phyloP scores from a whole-genome alignment of 2,329 filamentous ascomycete species.

The Westerdykella sp. region DNA sequence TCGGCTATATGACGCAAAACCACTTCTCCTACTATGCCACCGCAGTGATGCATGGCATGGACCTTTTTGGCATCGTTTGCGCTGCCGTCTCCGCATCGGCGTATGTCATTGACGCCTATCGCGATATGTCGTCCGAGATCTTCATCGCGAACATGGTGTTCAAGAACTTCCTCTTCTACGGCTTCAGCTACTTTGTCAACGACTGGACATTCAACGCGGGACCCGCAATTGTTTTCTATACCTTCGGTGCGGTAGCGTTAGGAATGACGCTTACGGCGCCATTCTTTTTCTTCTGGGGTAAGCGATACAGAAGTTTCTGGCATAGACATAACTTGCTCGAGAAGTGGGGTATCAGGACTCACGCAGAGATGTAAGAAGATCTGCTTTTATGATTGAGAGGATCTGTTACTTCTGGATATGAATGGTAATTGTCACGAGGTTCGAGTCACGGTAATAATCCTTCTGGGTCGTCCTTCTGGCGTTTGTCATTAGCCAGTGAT shows the following conservation, averaged over 20 bases:
- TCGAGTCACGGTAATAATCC: too few species aligned
- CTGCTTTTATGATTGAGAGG: too few species aligned
- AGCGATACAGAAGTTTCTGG: conserved; percentile 32
- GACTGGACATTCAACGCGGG: conserved; percentile 36
- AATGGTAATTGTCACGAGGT: too few species aligned
- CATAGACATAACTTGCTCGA: conserved; percentile 27
- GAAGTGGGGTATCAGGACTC: conserved; percentile 30
- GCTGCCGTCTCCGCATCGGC: conserved; percentile 28
- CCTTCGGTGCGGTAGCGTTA: conserved; percentile 28
- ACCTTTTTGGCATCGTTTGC: conserved; percentile 30
- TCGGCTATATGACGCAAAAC: conserved; percentile 30
- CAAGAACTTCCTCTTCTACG: conserved; percentile 43
- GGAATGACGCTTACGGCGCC: conserved; percentile 26
- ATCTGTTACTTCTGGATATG: too few species aligned
- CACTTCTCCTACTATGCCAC: conserved; percentile 25
- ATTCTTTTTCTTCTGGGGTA: conserved; percentile 32
- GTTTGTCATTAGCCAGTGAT: too few species aligned
- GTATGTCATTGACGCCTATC: conserved; percentile 38
- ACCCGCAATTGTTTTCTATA: conserved; percentile 35
- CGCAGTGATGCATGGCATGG: conserved; percentile 30
- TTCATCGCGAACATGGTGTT: conserved; percentile 42
- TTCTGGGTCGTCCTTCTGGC: too few species aligned
- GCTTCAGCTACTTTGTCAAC: conserved; percentile 41
- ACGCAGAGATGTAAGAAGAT: conserved; percentile 22
- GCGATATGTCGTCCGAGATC: conserved; percentile 39